These are phyloP conservation scores for Adiantum capillusveneris DNA, from an alignment of 75 land plant species.

Conservation along the genomic window DNA sequence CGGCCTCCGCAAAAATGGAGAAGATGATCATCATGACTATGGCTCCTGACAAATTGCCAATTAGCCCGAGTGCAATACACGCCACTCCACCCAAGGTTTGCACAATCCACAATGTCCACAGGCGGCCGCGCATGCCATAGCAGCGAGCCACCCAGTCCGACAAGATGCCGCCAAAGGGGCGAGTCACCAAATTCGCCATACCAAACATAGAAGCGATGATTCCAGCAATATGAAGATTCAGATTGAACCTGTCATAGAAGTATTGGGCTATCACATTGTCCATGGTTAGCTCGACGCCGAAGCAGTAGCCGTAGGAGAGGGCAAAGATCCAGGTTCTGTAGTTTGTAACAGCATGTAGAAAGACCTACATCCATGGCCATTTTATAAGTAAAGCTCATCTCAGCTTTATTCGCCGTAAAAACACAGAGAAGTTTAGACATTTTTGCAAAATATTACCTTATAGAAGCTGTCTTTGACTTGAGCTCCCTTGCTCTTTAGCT, in stretches of 20 bases:
- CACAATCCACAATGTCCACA: slow-evolving; percentile 70
- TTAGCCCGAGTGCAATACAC: slow-evolving; percentile 52
- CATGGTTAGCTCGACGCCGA: slow-evolving; percentile 64
- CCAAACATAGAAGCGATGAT: slow-evolving; percentile 58
- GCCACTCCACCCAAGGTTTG: slow-evolving; percentile 65
- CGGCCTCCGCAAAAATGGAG: slow-evolving; percentile 70
- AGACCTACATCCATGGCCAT: slow-evolving; percentile 31
- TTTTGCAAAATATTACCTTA: slow-evolving; percentile 31
- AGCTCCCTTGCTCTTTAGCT: slow-evolving; percentile 53
- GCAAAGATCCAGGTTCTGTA: slow-evolving; percentile 70
- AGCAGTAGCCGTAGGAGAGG: slow-evolving; percentile 55
- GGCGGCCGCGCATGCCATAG: slow-evolving; percentile 68
- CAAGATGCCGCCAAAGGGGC: slow-evolving; percentile 53
- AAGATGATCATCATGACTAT: slow-evolving; percentile 61
- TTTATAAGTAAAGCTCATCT: too few relatives aligned
- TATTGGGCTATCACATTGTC: slow-evolving; percentile 66
- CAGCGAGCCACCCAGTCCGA: slow-evolving; percentile 39
- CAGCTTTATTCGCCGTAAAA: too few relatives aligned
- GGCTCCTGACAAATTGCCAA: slow-evolving; percentile 32
- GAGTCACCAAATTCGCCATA: slow-evolving; percentile 53
- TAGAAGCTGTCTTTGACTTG: slow-evolving; percentile 52
- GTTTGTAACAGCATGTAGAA: slow-evolving; percentile 50
- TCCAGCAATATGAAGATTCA: slow-evolving; percentile 67
- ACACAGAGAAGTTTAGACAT: too few relatives aligned
- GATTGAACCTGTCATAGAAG: slow-evolving; percentile 55